Conservation (phyloP, 805 yeast species). For the Tetrapisispora arboricola region DNA sequence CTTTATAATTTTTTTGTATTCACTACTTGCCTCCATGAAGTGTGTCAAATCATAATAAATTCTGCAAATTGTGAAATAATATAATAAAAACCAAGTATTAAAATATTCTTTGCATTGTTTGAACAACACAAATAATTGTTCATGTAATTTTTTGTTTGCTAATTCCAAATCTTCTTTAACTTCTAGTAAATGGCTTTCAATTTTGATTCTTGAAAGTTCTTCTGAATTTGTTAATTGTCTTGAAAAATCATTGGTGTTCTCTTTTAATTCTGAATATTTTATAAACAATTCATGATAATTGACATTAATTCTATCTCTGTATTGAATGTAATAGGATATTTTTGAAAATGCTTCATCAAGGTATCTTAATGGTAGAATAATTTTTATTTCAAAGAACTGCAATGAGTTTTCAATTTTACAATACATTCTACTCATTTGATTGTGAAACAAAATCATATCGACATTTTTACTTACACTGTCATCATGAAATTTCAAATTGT, state of each 20-base stretch:
- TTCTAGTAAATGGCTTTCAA: background rate
- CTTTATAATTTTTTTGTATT: constrained; percentile 9
- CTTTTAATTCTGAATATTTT: constrained; percentile 3
- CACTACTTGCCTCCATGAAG: constrained; percentile 11
- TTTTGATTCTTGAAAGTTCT: constrained; percentile 6
- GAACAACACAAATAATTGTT: constrained; percentile 8
- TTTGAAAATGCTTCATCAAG: constrained; percentile 7
- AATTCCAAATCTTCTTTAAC: constrained; percentile 10
- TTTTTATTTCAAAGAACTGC: constrained; percentile 10
- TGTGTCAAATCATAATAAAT: constrained; percentile 13
- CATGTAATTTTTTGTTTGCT: constrained; percentile 11
- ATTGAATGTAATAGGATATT: background rate
- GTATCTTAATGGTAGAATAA: constrained; percentile 10
- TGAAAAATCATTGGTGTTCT: constrained; percentile 3
- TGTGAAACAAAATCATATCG: constrained; percentile 8
- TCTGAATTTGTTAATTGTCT: constrained; percentile 4
- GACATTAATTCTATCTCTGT: constrained; percentile 3
- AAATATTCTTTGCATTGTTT: constrained; percentile 7
- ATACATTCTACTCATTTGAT: constrained; percentile 10
- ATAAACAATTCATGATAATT: constrained; percentile 6
- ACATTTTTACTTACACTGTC: constrained; percentile 1
- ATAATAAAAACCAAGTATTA: constrained; percentile 14
- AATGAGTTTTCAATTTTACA: constrained; percentile 11
- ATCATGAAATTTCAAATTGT: background rate
- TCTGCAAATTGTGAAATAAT: constrained; percentile 14